A percentile compares a stretch with the other conserved stretches of the same genome.
phyloP scores from a whole-genome alignment of 352 stramenopile genomes.

The Phytopythium kandeliae region DNA sequence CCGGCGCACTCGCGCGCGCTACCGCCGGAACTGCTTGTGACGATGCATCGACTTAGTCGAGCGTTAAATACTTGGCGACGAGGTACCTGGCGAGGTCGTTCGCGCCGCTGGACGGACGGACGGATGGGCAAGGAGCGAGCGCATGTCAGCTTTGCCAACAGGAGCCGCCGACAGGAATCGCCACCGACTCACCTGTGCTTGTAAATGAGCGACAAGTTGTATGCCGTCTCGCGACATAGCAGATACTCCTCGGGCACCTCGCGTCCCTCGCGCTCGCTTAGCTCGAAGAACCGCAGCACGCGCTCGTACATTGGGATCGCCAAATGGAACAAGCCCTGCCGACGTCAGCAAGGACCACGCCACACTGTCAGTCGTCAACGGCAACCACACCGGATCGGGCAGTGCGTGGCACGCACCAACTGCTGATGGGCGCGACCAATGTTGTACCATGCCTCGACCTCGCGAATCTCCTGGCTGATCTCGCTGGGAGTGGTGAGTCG shows the following conservation, averaged over 20 bases:
- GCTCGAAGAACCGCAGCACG: slow-evolving; percentile 74
- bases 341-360: slow-evolving; percentile 8
- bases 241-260: slow-evolving; percentile 61
- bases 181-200: slow-evolving; percentile 68
- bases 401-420: slow-evolving; percentile 38
- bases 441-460: slow-evolving; percentile 85
- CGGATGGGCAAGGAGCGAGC: slow-evolving; percentile 10
- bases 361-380: no score
- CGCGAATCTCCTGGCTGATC: slow-evolving; percentile 54
- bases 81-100: slow-evolving; percentile 73
- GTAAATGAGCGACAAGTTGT: slow-evolving; percentile 87
- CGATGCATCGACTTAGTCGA: slow-evolving; percentile 33
- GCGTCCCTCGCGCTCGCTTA: slow-evolving; percentile 33
- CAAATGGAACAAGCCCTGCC: slow-evolving; percentile 76
- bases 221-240: slow-evolving; percentile 79
- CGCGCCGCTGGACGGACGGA: slow-evolving; percentile 62
- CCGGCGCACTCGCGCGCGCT: no score
- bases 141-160: slow-evolving; percentile 2
- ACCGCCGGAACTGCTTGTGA: no score
- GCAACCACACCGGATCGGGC: neutral
- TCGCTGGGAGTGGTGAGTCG: slow-evolving; percentile 40
- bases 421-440: slow-evolving; percentile 82
- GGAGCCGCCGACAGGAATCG: no score
- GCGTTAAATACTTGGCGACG: slow-evolving; percentile 76
- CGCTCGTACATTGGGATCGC: slow-evolving; percentile 87